phyloP scores from a whole-genome alignment of 2,329 filamentous ascomycete species.

The Cercospora sesami region DNA sequence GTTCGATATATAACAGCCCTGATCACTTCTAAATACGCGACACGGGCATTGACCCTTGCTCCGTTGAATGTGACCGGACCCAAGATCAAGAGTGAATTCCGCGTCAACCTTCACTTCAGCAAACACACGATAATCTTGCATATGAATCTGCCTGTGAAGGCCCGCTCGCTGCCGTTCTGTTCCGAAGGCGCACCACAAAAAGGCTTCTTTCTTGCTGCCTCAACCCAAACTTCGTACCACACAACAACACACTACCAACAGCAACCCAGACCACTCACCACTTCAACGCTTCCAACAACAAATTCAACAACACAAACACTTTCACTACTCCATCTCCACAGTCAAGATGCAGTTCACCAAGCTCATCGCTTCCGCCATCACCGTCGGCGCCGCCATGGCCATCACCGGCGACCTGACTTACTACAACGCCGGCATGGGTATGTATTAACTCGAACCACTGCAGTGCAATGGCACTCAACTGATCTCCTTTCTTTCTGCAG shows the following conservation, averaged over 20 bases:
- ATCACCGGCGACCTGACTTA: conserved; percentile 9
- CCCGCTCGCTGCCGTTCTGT: not conserved
- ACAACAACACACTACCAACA: not conserved
- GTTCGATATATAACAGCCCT: not conserved
- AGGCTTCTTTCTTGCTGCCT: not conserved
- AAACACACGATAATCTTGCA: not conserved
- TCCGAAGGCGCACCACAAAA: not conserved
- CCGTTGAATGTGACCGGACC: not conserved
- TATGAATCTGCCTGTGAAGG: not conserved
- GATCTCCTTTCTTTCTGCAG: conserved; percentile 39
- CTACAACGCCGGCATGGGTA: conserved; percentile 7
- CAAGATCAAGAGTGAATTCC: not conserved
- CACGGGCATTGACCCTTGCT: not conserved
- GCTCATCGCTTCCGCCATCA: not conserved
- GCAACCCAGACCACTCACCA: not conserved
- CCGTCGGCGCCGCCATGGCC: conserved; percentile 1
- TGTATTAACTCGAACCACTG: not conserved
- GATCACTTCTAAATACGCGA: not conserved
- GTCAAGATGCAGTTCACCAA: conserved; percentile 11
- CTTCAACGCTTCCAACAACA: not conserved
- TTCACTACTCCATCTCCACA: not conserved
- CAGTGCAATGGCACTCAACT: not conserved
- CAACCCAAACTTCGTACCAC: not conserved
- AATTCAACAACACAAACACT: not conserved
- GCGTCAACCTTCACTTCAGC: not conserved